Evolutionary conservation across 1,139 yeast genomes (phyloP), one percentile per base, ranked within the genome.

Genomic region (Candida frijolesensis): DNA sequence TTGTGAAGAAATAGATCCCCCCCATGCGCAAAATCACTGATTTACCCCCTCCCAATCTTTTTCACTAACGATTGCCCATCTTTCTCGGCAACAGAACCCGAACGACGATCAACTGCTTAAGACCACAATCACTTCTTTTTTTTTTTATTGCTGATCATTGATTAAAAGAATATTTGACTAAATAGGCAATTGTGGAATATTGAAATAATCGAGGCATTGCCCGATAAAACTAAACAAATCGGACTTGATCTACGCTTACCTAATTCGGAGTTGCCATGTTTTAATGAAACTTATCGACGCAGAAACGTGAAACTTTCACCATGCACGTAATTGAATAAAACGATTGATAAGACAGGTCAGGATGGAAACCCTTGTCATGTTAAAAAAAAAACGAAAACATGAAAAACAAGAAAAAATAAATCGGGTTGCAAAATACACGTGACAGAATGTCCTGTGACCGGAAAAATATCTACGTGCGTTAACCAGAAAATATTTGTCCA

Each of bases 401-500:
- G n/a, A 35, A 35, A 35, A 15, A 35, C 10, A 35, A 16, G 41
- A 37, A 37, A 19, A 6, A 38, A 11, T 6, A 38, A 38, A 22
- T 8, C 10, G 37, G 37, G 37, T n/a, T 30, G 44, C 44, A 42
- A 30, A 42, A 42, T 12, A 3, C 34, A 42, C 34, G 29, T 30
- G 27, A 33, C 8, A 9, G 2, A 7, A 19, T 3, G 42, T 14
- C 10, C 6, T 11, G 10, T 22, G 18, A 8, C 3, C 2, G 4
- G n/a, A 12, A 38, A 22, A 22, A 9, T n/a, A n/a, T 4, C 1
- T 34, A 9, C 34, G 43, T 40, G 43, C 6, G n/a, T 9, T 2
- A 11, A 40, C 34, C 43, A 27, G 22, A 39, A 40, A 38, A 38
- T 35, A n/a, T 35, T 37, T 32, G 33, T 32, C 39, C 47, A 46